phyloP scores from a whole-genome alignment of 73 alveolate species.

The Vitrella brassicaformis region DNA sequence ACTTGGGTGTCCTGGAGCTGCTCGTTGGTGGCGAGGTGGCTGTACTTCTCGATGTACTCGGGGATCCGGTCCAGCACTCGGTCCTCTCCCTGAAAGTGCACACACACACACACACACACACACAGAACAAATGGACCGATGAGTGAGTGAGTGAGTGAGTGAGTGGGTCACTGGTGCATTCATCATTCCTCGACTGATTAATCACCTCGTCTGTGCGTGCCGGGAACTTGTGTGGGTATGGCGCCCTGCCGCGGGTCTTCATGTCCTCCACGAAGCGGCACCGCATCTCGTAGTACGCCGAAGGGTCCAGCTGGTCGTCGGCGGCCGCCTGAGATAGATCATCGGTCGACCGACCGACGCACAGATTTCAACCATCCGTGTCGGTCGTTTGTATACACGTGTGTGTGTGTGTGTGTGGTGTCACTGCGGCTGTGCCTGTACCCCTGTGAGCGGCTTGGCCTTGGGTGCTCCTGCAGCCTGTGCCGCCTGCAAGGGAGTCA shows the following conservation, averaged over 20 bases:
- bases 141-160: no score
- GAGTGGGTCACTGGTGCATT: no score
- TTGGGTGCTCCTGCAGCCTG: background rate
- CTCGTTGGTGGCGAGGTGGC: background rate
- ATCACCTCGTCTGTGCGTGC: no score
- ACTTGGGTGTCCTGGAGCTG: background rate
- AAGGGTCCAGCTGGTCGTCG: background rate
- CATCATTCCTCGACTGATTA: no score
- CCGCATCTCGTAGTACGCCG: background rate
- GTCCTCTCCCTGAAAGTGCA: no score
- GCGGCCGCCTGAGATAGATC: background rate
- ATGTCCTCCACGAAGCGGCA: background rate
- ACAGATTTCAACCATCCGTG: no score
- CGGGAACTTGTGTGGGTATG: slow-evolving; percentile 30
- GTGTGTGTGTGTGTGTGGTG: no score
- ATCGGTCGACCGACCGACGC: no score
- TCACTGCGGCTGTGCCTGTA: background rate
- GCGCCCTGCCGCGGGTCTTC: background rate
- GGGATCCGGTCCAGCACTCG: no score
- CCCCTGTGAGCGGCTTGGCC: background rate
- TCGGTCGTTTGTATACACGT: no score
- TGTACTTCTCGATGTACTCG: slow-evolving; percentile 11
- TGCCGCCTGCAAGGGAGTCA: background rate
- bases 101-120: no score
- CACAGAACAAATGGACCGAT: no score